Percentiles rank a stretch among this genome's conserved stretches.
Evolutionary conservation across 106 monocot genomes (phyloP).

Genomic region (Narthecium ossifragum): DNA sequence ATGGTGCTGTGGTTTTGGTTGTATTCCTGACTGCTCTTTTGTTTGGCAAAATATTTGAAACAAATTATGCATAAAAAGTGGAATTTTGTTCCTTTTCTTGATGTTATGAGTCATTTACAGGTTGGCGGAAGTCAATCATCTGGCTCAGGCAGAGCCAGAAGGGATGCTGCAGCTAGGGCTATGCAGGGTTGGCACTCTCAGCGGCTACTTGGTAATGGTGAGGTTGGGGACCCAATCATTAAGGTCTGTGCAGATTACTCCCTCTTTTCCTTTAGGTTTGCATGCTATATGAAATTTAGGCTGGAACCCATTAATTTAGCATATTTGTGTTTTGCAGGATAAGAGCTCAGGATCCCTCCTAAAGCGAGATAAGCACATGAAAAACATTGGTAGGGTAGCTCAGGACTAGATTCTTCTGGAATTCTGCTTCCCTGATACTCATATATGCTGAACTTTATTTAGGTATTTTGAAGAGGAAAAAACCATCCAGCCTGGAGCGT

Average conservation of each 20-base stretch:
- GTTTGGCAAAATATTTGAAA: no score
- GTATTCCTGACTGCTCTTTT: no score
- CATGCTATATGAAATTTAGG: no score
- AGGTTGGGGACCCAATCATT: slow-evolving; percentile 10
- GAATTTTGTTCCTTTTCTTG: neutral
- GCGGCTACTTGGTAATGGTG: slow-evolving; percentile 12
- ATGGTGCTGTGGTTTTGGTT: no score
- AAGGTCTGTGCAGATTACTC: slow-evolving; percentile 5
- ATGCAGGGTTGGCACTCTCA: slow-evolving; percentile 24
- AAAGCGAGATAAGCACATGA: slow-evolving; percentile 67
- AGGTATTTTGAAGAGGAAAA: slow-evolving; percentile 75
- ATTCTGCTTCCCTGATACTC: neutral
- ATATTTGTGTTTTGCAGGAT: slow-evolving; percentile 24
- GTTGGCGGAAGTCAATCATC: slow-evolving; percentile 12
- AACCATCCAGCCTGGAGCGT: slow-evolving; percentile 39
- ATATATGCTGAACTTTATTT: slow-evolving; percentile 9
- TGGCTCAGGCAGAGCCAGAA: slow-evolving; percentile 10
- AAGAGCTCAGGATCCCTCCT: slow-evolving; percentile 38
- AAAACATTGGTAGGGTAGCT: slow-evolving; percentile 41
- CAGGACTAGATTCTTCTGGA: neutral
- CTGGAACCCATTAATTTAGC: neutral
- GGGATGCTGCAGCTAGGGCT: slow-evolving; percentile 15
- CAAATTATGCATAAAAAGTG: no score
- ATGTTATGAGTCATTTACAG: neutral
- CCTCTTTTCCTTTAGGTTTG: no score